These are phyloP conservation scores for Discostella stelligeroides DNA, from an alignment of 108 stramenopile species.

Conservation along the genomic window DNA sequence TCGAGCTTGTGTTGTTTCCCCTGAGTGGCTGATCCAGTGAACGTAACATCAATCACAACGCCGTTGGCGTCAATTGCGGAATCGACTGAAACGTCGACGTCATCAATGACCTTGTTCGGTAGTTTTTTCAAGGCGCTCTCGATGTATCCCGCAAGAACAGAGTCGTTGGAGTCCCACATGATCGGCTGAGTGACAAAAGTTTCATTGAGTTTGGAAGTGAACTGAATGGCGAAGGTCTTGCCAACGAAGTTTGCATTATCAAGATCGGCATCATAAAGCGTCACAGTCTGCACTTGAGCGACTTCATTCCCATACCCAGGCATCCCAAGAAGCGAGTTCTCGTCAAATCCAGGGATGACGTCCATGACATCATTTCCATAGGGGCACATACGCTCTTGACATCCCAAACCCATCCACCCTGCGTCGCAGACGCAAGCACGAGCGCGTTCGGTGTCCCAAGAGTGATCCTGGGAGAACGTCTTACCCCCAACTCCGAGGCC, in stretches of 20 bases:
- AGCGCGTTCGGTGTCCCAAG: constrained; percentile 74
- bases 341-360: constrained; percentile 50
- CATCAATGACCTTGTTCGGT: constrained; percentile 66
- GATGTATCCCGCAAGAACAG: constrained; percentile 28
- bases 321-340: constrained; percentile 25
- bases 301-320: constrained; percentile 41
- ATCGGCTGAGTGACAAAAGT: constrained; percentile 65
- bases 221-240: constrained; percentile 59
- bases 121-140: constrained; percentile 47
- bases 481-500: constrained; percentile 55
- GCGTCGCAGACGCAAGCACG: constrained; percentile 74
- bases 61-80: constrained; percentile 16
- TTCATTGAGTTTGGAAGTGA: constrained; percentile 64
- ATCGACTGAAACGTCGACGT: constrained; percentile 51
- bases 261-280: constrained; percentile 48
- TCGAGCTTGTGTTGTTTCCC: constrained; percentile 65
- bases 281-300: constrained; percentile 55
- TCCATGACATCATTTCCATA: constrained; percentile 74
- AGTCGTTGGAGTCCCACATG: constrained; percentile 20
- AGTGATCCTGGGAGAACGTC: constrained; percentile 17
- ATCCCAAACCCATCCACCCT: constrained; percentile 69
- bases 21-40: constrained; percentile 52
- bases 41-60: constrained; percentile 48
- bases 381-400: constrained; percentile 72
- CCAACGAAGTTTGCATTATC: constrained; percentile 40